phyloP scores from a whole-genome alignment of 2,329 filamentous ascomycete genomes.

The Biscogniauxia marginata region DNA sequence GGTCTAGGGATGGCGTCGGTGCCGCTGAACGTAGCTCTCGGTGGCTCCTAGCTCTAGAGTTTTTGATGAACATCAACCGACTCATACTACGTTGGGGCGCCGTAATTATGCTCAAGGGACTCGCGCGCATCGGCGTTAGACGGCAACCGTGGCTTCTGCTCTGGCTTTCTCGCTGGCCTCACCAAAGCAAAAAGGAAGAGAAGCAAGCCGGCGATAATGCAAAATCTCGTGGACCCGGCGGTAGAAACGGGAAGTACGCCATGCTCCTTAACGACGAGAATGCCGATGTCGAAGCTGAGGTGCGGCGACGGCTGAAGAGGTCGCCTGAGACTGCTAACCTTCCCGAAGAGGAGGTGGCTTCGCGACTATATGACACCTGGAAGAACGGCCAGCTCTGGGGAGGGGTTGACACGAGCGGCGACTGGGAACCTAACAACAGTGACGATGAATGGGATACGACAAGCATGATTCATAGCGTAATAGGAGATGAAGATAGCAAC shows the following conservation, averaged over 20 bases:
- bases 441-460: constrained; percentile 70
- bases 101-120: constrained; percentile 49
- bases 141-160: constrained; percentile 63
- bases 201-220: constrained; percentile 12
- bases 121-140: constrained; percentile 60
- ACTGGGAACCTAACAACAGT: constrained; percentile 61
- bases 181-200: constrained; percentile 30
- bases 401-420: constrained; percentile 73
- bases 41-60: constrained; percentile 74
- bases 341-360: constrained; percentile 67
- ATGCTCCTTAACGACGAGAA: constrained; percentile 58
- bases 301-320: constrained; percentile 59
- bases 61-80: constrained; percentile 71
- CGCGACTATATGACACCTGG: constrained; percentile 82
- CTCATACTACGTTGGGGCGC: constrained; percentile 61
- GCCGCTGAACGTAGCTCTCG: constrained; percentile 75
- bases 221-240: constrained; percentile 36
- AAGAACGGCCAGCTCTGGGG: constrained; percentile 82
- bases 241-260: constrained; percentile 51
- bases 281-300: constrained; percentile 79
- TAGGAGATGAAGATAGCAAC: constrained; percentile 43
- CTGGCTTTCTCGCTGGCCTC: constrained; percentile 47
- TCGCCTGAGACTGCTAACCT: constrained; percentile 36
- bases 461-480: constrained; percentile 63
- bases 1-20: constrained; percentile 66